Conservation (phyloP, 768 basidiomycete species). For the Megacollybia marginata region DNA sequence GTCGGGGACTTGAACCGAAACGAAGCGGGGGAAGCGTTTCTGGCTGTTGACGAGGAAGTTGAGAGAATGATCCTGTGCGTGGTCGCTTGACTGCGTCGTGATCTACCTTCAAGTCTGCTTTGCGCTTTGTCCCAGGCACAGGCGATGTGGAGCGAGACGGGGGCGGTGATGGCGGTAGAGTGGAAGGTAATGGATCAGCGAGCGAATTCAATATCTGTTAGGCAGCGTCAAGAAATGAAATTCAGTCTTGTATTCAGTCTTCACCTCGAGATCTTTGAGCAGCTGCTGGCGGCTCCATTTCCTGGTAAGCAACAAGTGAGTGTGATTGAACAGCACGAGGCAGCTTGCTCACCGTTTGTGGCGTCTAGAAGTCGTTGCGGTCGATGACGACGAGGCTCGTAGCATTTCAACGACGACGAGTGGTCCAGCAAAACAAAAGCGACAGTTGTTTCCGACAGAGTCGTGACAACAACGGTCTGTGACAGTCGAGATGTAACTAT, state of each 20-base stretch:
- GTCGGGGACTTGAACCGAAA: conserved; percentile 13
- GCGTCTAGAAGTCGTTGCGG: neutral
- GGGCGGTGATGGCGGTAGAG: conserved; percentile 45
- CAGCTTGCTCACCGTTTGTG: neutral
- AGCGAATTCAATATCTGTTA: conserved; percentile 35
- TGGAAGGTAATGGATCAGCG: conserved; percentile 33
- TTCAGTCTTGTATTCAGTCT: neutral
- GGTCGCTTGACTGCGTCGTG: conserved; percentile 39
- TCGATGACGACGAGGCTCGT: neutral
- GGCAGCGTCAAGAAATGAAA: conserved; percentile 7
- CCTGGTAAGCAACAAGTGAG: conserved; percentile 22
- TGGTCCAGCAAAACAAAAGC: neutral
- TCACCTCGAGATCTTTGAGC: conserved; percentile 39
- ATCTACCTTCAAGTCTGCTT: conserved; percentile 30
- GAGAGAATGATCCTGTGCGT: conserved; percentile 25
- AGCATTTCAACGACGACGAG: neutral
- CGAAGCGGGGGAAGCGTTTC: conserved; percentile 7
- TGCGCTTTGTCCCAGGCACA: conserved; percentile 39
- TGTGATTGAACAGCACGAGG: conserved; percentile 10
- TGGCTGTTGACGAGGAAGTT: conserved; percentile 14
- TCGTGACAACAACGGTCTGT: neutral
- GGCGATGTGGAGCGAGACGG: conserved; percentile 43
- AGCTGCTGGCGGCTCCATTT: conserved; percentile 45
- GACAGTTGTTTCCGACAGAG: neutral
- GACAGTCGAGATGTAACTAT: neutral